Evolutionary conservation across 305 asterid species (phyloP).

Genomic region (Fraxinus dipetala): DNA sequence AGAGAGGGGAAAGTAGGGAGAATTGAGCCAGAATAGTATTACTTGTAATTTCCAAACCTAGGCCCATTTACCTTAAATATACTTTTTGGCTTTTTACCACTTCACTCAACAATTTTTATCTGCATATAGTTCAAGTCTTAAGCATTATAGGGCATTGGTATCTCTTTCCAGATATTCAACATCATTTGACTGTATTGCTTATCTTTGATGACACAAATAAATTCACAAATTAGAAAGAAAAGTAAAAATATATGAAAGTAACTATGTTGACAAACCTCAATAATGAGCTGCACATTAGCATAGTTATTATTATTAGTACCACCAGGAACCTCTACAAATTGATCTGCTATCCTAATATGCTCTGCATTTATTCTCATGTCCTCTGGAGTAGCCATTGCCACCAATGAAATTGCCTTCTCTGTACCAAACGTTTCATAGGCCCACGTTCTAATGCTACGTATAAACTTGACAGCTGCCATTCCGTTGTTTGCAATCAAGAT

Average conservation of each 20-base stretch:
- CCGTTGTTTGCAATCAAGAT: slow-evolving; percentile 96
- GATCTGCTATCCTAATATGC: slow-evolving; percentile 97
- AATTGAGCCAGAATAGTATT: background rate
- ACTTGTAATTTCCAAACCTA: slow-evolving; percentile 1
- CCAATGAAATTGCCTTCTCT: slow-evolving; percentile 88
- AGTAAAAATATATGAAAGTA: slow-evolving; percentile 3
- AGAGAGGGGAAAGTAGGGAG: background rate
- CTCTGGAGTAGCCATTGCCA: slow-evolving; percentile 99
- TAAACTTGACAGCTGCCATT: slow-evolving; percentile 99
- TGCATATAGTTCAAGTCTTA: background rate
- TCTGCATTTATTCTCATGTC: slow-evolving; percentile 99
- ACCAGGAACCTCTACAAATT: slow-evolving; percentile 99
- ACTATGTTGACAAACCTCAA: slow-evolving; percentile 59
- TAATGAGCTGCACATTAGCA: slow-evolving; percentile 96
- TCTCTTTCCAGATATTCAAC: slow-evolving; percentile 10
- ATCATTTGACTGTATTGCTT: slow-evolving; percentile 11
- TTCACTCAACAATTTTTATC: slow-evolving; percentile 1
- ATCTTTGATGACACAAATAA: background rate
- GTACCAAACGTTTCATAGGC: slow-evolving; percentile 94
- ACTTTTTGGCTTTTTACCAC: background rate
- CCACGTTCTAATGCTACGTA: slow-evolving; percentile 91
- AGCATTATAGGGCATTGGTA: slow-evolving; percentile 5
- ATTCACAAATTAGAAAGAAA: background rate
- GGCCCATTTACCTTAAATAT: slow-evolving; percentile 8
- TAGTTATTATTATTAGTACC: slow-evolving; percentile 96